Evolutionary conservation across 768 basidiomycete species (phyloP), one percentile per base, ranked within the genome.

Genomic region (Tremella fuciformis): DNA sequence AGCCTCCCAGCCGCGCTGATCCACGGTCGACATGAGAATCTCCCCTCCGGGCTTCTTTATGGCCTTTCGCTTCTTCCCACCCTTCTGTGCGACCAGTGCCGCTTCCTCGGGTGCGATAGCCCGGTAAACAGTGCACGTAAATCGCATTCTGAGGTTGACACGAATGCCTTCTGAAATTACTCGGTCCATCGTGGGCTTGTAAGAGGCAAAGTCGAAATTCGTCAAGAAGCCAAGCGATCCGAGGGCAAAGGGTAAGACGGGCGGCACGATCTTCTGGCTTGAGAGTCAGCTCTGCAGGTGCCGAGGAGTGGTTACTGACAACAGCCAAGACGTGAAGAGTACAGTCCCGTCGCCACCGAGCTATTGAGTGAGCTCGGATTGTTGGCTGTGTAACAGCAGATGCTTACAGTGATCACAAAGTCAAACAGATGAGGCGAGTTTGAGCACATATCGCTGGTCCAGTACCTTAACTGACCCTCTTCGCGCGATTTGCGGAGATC

Each of bases 301-400:
- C 25, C 4, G 1, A 54, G 29, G 13, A 26, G 18, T 34, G 57
- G 34, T 48, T 24, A 66, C 68, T 62, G 24, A 73, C 71, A 99
- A 99, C 29, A 99, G 81, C 96, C 96, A 98, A 2, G 96, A 98
- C 4, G 96, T 96, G 80, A 97, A 99, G 15, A 99, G 84, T 1
- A 98, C 93, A 0, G 96, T 99, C 13, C 96, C 96, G 74, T 99
- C 96, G 9, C 96, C 96, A 48, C 96, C 96, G 61, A 98, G 86
- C 93, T 97, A 70, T 26, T 29, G 29, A 37, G 40, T 25, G 13
- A 50, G 44, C 52, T 15, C 53, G 53, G 26, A 50, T 25, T 38
- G 19, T 8, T 8, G 49, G 38, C 19, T 16, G 7, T 49, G 16
- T 13, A 47, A 11, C 41, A 15, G 50, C 15, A 24, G 48, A 13